These are phyloP conservation scores for Diaporthe citrichinensis DNA, from an alignment of 2,329 filamentous ascomycete genomes.

Conservation along the genomic window DNA sequence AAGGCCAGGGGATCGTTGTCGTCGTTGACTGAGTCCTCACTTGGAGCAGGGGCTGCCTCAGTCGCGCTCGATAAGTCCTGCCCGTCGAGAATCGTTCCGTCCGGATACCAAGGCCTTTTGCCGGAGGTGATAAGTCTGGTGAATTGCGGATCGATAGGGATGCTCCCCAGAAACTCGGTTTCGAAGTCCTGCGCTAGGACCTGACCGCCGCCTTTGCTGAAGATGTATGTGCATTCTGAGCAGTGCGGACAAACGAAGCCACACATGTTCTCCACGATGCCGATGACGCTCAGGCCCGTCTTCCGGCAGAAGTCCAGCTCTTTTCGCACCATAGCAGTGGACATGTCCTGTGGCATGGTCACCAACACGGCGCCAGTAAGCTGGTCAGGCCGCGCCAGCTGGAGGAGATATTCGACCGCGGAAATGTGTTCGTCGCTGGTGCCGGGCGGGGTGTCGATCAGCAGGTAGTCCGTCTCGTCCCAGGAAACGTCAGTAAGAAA, in stretches of 20 bases:
- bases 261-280: constrained; percentile 97
- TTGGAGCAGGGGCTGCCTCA: constrained; percentile 44
- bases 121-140: constrained; percentile 87
- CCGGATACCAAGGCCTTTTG: constrained; percentile 74
- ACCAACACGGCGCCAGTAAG: constrained; percentile 92
- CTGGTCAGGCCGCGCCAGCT: constrained; percentile 73
- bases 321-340: constrained; percentile 93
- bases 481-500: constrained; percentile 94
- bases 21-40: constrained; percentile 45
- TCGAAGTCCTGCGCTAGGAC: constrained; percentile 90
- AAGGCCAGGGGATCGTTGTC: constrained; percentile 69
- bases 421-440: constrained; percentile 98
- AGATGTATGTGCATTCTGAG: constrained; percentile 92
- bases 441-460: constrained; percentile 96
- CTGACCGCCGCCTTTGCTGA: constrained; percentile 90
- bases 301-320: constrained; percentile 95
- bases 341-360: constrained; percentile 94
- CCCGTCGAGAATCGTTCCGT: constrained; percentile 75
- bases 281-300: constrained; percentile 83
- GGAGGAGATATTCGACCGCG: constrained; percentile 86
- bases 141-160: constrained; percentile 95
- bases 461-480: constrained; percentile 88
- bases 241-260: constrained; percentile 87
- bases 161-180: constrained; percentile 86
- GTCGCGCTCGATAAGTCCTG: constrained; percentile 62